phyloP scores from a whole-genome alignment of 2,329 filamentous ascomycete species.

The Metarhizium brunneum region DNA sequence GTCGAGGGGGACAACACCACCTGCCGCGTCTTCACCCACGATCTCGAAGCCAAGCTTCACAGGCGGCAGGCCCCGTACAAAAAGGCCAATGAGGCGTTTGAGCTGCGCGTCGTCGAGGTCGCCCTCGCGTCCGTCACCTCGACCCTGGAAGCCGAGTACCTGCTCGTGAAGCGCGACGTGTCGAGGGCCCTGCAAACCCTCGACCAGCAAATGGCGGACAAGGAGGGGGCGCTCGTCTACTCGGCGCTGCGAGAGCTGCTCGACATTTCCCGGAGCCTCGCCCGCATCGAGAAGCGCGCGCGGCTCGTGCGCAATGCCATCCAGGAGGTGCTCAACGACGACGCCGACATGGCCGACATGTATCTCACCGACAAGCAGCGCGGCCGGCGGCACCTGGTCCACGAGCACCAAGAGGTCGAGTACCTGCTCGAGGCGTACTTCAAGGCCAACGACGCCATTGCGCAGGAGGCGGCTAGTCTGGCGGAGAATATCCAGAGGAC shows the following conservation, averaged over 20 bases:
- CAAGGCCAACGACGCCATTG: slow-evolving; percentile 23
- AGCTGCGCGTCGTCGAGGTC: slow-evolving; percentile 24
- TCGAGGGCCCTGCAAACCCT: slow-evolving; percentile 8
- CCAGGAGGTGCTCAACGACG: slow-evolving; percentile 22
- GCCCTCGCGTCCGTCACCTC: slow-evolving; percentile 24
- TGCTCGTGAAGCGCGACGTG: slow-evolving; percentile 11
- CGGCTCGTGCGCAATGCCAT: slow-evolving; percentile 22
- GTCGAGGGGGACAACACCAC: slow-evolving; percentile 1
- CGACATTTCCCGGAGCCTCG: slow-evolving; percentile 16
- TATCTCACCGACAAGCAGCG: slow-evolving; percentile 21
- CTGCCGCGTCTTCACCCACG: slow-evolving; percentile 14
- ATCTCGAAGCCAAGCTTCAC: slow-evolving; percentile 17
- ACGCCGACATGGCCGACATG: slow-evolving; percentile 26
- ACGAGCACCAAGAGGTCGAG: slow-evolving; percentile 26
- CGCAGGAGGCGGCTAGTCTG: slow-evolving; percentile 16
- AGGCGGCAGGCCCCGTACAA: background rate
- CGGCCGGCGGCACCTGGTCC: slow-evolving; percentile 17
- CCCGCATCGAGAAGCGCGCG: slow-evolving; percentile 21
- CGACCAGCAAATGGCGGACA: slow-evolving; percentile 1
- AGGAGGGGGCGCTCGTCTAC: slow-evolving; percentile 12
- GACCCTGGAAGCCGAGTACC: slow-evolving; percentile 21
- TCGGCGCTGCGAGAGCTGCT: slow-evolving; percentile 17
- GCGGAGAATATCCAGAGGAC: slow-evolving; percentile 21
- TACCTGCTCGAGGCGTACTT: slow-evolving; percentile 27
- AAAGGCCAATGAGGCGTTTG: slow-evolving; percentile 17